Evolutionary conservation across 75 land plant genomes (phyloP).

Genomic region (Larix kaempferi): DNA sequence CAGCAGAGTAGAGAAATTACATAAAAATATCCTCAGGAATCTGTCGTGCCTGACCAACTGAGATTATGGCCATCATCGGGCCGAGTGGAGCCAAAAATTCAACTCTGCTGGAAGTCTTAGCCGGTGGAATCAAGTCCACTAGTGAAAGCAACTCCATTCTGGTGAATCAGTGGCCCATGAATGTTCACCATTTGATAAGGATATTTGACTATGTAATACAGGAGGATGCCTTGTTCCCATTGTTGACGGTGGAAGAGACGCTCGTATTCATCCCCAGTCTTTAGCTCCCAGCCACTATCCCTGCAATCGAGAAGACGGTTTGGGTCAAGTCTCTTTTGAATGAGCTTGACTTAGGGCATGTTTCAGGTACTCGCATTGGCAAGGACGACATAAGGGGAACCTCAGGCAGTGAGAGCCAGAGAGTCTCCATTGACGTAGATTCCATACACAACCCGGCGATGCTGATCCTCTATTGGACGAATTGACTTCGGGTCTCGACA

Average conservation of each 20-base stretch:
- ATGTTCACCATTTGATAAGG: constrained; percentile 31
- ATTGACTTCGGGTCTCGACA: constrained; percentile 93
- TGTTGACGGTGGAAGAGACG: constrained; percentile 77
- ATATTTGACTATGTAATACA: constrained; percentile 75
- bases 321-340: constrained; percentile 44
- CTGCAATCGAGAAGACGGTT: constrained; percentile 20
- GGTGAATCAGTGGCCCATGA: constrained; percentile 49
- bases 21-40: no score
- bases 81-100: constrained; percentile 89
- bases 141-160: constrained; percentile 33
- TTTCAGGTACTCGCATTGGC: constrained; percentile 54
- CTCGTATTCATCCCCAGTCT: constrained; percentile 60
- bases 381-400: constrained; percentile 44
- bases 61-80: constrained; percentile 72
- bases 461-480: constrained; percentile 79
- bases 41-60: constrained; percentile 60
- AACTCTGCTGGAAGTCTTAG: constrained; percentile 59
- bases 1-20: neutral
- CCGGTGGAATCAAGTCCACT: constrained; percentile 27
- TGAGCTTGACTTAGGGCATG: constrained; percentile 67
- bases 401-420: constrained; percentile 81
- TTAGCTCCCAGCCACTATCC: constrained; percentile 18
- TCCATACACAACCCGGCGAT: constrained; percentile 85
- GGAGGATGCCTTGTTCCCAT: constrained; percentile 66
- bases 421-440: constrained; percentile 90